phyloP scores from a whole-genome alignment of 2,329 filamentous ascomycete species.

The Pseudocercospora crystallina region DNA sequence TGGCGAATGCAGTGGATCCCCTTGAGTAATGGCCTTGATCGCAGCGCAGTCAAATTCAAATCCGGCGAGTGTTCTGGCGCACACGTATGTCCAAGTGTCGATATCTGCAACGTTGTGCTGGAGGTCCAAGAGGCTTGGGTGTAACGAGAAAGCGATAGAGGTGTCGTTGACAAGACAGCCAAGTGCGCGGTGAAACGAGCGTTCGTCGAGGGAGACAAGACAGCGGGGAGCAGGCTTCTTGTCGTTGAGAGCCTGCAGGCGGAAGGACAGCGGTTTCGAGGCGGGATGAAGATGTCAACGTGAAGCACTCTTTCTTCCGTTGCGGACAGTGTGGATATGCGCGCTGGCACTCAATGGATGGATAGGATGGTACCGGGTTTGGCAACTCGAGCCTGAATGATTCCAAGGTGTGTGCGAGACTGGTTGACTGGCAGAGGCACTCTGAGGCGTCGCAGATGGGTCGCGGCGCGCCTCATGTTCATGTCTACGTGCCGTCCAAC shows the following conservation, averaged over 20 bases:
- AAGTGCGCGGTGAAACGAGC: slow-evolving; percentile 20
- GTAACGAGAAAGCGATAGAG: slow-evolving; percentile 7
- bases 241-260: neutral
- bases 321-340: slow-evolving; percentile 7
- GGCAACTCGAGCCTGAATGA: no score
- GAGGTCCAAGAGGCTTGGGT: slow-evolving; percentile 17
- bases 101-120: neutral
- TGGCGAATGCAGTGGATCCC: neutral
- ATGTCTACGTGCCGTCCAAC: no score
- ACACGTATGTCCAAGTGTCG: no score
- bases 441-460: no score
- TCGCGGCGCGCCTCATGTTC: no score
- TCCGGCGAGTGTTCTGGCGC: no score
- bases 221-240: slow-evolving; percentile 9
- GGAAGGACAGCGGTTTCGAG: neutral
- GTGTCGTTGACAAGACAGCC: slow-evolving; percentile 19
- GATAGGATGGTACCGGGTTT: slow-evolving; percentile 1
- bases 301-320: slow-evolving; percentile 6
- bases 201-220: slow-evolving; percentile 9
- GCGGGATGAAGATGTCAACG: slow-evolving; percentile 5
- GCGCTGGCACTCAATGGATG: slow-evolving; percentile 2
- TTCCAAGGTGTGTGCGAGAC: no score
- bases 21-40: no score
- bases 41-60: no score
- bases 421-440: no score